Base-by-base conservation (phyloP, 768 basidiomycete species). In the Leccinum boreale region DNA sequence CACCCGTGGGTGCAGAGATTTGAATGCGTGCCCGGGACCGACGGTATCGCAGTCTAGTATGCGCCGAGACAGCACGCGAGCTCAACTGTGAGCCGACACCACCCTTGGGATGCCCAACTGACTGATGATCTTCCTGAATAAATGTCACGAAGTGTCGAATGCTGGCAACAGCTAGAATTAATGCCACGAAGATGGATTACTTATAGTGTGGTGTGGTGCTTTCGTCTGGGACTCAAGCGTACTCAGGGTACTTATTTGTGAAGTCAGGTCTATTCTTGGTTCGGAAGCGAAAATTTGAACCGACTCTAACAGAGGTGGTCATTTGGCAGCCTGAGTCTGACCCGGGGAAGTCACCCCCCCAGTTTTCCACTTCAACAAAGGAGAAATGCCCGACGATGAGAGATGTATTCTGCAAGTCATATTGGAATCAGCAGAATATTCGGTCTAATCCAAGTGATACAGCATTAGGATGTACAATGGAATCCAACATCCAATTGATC, bases 1-100 rank as follows among this genome's bases (percentile, higher is more conserved):
- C 52, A 87, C 96, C 55, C 94, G 96, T 62, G 85, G 91, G n/a
- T 89, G 89, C 62, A 92, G 89, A 73, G 93, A 96, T 69, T 94
- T 86, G 11, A 31, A 66, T 85, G 94, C 28, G 77, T 97, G 33
- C 86, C 92, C 0, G 93, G 94, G 67, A 84, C 86, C 4, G 91
- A 96, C 60, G 84, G 91, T 35, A 86, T 96, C 53, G 85, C 80
- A 21, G 88, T 85, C 7, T 95, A 92, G 81, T 89, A 94, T 63
- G 91, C 90, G 9, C 72, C 94, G 54, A 89, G 90, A 69, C 85
- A 90, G 89, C 90, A 64, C 62, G 89, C 78, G 29, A 50, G 29
- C 39, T 53, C 24, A 6, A 39, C 39, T 48, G 33, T 15, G 45
- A 5, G 17, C 45, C 54, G 42, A 60, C 11, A n/a, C 11, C 31